These are phyloP conservation scores for Trichosporon sp. DNA, from an alignment of 1,284 basidiomycete genomes.

Conservation along the genomic window DNA sequence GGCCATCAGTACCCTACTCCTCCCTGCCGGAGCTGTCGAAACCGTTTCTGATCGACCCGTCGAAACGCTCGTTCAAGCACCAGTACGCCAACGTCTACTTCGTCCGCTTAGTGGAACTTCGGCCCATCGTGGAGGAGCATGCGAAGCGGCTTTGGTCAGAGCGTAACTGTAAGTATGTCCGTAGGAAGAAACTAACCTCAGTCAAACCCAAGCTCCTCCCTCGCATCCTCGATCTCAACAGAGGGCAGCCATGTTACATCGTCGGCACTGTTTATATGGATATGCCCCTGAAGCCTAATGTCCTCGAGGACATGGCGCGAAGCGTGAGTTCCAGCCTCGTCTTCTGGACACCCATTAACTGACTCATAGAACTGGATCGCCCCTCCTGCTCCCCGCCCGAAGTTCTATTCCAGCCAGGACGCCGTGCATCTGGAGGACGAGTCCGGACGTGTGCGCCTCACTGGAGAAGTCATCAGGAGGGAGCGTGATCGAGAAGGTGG, in stretches of 20 bases:
- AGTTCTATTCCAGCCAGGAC: constrained; percentile 78
- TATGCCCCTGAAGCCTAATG: constrained; percentile 97
- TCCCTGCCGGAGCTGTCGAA: constrained; percentile 51
- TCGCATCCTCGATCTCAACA: constrained; percentile 84
- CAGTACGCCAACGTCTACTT: constrained; percentile 96
- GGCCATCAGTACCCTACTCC: constrained; percentile 46
- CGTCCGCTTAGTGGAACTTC: constrained; percentile 68
- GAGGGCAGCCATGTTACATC: constrained; percentile 83
- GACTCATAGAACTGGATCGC: constrained; percentile 77
- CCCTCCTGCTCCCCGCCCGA: constrained; percentile 71
- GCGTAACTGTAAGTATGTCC: constrained; percentile 61
- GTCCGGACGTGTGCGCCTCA: constrained; percentile 83
- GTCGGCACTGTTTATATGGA: constrained; percentile 96
- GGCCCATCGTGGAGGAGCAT: constrained; percentile 65
- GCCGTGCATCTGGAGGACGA: constrained; percentile 91
- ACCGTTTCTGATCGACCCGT: constrained; percentile 53
- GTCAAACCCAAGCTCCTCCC: constrained; percentile 74
- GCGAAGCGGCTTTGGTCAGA: constrained; percentile 70
- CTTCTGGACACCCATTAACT: not conserved
- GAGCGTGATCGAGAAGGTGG: constrained; percentile 59
- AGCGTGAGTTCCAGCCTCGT: constrained; percentile 66
- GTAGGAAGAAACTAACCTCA: constrained; percentile 44
- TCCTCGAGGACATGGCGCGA: constrained; percentile 88
- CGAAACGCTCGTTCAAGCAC: constrained; percentile 62
- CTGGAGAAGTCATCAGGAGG: constrained; percentile 65